Evolutionary conservation across 768 basidiomycete genomes (phyloP).

Genomic region (Paxillus rubicundulus): DNA sequence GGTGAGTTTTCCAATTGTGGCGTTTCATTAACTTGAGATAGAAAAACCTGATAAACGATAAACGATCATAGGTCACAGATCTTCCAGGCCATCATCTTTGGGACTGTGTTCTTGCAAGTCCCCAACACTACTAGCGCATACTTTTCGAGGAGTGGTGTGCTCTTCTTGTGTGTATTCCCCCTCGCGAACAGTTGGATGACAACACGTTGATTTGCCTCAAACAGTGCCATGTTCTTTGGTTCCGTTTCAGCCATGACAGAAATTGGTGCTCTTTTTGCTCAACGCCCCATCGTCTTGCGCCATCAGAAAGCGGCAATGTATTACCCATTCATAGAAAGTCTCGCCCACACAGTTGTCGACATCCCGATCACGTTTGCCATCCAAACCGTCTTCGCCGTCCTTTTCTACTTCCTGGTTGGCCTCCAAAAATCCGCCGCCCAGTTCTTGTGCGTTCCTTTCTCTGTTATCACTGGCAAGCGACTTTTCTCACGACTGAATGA

Average conservation of each 20-base stretch:
- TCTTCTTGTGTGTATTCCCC: slow-evolving; percentile 64
- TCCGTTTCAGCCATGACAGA: slow-evolving; percentile 54
- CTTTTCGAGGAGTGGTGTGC: slow-evolving; percentile 65
- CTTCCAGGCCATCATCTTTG: slow-evolving; percentile 21
- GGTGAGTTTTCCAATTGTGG: slow-evolving; percentile 27
- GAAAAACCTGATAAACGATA: too few relatives aligned
- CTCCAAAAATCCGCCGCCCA: slow-evolving; percentile 17
- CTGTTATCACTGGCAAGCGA: slow-evolving; percentile 13
- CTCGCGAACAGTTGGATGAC: not conserved
- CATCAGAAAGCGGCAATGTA: slow-evolving; percentile 47
- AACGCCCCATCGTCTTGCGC: slow-evolving; percentile 42
- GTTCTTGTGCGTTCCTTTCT: slow-evolving; percentile 14
- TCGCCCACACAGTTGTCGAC: slow-evolving; percentile 46
- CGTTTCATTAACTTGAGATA: too few relatives aligned
- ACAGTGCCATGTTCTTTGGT: slow-evolving; percentile 47
- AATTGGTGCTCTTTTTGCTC: slow-evolving; percentile 44
- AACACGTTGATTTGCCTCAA: too few relatives aligned
- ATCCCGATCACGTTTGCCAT: slow-evolving; percentile 37
- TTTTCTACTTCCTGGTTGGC: slow-evolving; percentile 20
- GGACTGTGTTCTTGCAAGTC: slow-evolving; percentile 43
- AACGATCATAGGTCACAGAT: slow-evolving; percentile 34
- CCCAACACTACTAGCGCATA: slow-evolving; percentile 32
- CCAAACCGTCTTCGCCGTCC: slow-evolving; percentile 2
- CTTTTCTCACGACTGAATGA: slow-evolving; percentile 40
- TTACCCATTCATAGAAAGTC: slow-evolving; percentile 45